Base-by-base conservation (phyloP, 192 early-diverging fungal species). In the Coemansia sp. region DNA sequence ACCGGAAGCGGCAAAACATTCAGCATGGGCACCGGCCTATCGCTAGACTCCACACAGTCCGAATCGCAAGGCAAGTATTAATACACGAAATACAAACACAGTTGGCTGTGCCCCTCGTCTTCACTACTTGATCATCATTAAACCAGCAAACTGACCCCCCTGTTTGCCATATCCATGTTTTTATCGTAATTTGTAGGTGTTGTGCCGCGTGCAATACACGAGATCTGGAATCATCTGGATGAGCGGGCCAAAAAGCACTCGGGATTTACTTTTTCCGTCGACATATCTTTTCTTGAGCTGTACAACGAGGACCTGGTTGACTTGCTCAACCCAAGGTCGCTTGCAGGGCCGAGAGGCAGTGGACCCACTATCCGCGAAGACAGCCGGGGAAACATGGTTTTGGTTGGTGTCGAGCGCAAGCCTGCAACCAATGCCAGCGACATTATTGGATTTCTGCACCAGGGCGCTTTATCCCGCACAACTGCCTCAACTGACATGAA, bases 401-500 rank as follows among this genome's bases (percentile, higher is more conserved):
- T 89, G 77, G 90, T 89, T 12, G 92, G 94, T 28, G 92, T 96
- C 82, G 88, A 72, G 93, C 94, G 79, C 81, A 91, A 55, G 68
- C 69, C 59, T 87, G 96, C 45, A 25, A 73, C 4, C 78, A 69
- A 29, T 83, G 86, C 34, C 85, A 87, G 60, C 17, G 93, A 94
- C 31, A 87, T 95, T 12, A 77, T 95, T 32, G 73, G 73, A 18
- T 83, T 84, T 56, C 75, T 95, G 48, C 80, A 87, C 25, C 84
- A 87, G 56, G 96, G 94, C 48, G 87, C 90, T 5, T 81, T 86
- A 34, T 87, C 89, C 14, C 80, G 97, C 55, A 90, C 90, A 12
- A 97, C 96, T 3, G 94, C 92, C 14, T 88, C 96, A 1, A 99
- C 97, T 6, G 94, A 97, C 61, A 97, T 98, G 96, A 99, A 99